Percentiles rank a stretch among this genome's conserved stretches.
Evolutionary conservation across 1,139 yeast genomes (phyloP).

Genomic region (Pichia sp.): DNA sequence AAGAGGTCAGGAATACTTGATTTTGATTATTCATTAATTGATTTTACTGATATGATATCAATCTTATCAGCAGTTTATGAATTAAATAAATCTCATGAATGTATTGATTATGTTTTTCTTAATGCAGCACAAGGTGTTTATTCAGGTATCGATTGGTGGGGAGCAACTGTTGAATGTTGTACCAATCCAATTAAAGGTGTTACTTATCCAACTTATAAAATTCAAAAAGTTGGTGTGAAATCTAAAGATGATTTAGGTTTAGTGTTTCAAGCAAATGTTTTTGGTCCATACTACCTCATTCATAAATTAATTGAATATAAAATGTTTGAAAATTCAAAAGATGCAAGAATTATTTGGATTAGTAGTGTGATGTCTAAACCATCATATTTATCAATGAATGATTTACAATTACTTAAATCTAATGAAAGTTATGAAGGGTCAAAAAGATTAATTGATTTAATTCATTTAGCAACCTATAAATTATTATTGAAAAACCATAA

Average conservation of each 20-base stretch:
- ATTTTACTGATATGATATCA: conserved; percentile 88
- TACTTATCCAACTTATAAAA: conserved; percentile 78
- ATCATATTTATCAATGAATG: conserved; percentile 62
- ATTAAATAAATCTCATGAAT: conserved; percentile 52
- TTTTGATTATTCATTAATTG: conserved; percentile 81
- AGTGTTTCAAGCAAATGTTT: conserved; percentile 90
- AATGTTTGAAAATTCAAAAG: conserved; percentile 43
- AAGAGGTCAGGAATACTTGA: conserved; percentile 52
- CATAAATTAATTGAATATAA: conserved; percentile 39
- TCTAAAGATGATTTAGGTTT: conserved; percentile 74
- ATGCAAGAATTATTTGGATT: conserved; percentile 74
- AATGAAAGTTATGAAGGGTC: conserved; percentile 85
- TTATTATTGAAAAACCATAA: conserved; percentile 41
- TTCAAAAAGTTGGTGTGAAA: conserved; percentile 68
- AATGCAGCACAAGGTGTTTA: conserved; percentile 90
- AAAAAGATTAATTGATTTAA: conserved; percentile 75
- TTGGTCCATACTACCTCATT: conserved; percentile 84
- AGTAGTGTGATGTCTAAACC: conserved; percentile 77
- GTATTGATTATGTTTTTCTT: conserved; percentile 71
- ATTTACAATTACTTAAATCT: conserved; percentile 61
- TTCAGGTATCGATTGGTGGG: conserved; percentile 78
- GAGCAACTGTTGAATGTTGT: conserved; percentile 62
- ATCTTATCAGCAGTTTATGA: conserved; percentile 70
- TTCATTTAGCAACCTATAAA: conserved; percentile 66
- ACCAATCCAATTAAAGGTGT: conserved; percentile 69